Base-by-base conservation (phyloP, 164 flowering plant genomes). In the Echeveria elegans region DNA sequence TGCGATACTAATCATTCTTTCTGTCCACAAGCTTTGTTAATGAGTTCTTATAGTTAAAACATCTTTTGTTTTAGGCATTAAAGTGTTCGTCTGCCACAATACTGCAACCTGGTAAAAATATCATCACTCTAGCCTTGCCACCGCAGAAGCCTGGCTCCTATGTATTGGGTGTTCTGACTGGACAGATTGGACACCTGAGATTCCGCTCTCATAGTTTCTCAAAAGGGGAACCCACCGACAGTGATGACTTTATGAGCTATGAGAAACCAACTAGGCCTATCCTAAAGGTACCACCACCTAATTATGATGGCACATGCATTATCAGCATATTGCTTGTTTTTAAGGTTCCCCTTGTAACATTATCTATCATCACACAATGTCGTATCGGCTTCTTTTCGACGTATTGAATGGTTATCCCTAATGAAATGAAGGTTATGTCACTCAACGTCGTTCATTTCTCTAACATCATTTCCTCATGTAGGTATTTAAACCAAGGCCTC, bases 181-280 rank as follows among this genome's bases (percentile, higher is more conserved):
- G 99, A 50, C 96, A 84, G 73, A 89, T 94, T 82, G 97, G 99
- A 65, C 84, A 82, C 48, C 77, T 94, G 74, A 82, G 85, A 68
- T 91, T 94, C 76, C 79, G 99, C 72, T 94, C 99, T 67, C 99
- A 94, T 85, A 86, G 94, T 78, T 94, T 83, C 77, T 88, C 99
- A 64, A 91, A 87, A 80, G 96, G 88, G 61, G 97, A 85, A 1
- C 96, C 96, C 38, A 89, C 87, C 65, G 99, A 94, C 63, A 88
- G 77, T 81, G 99, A 94, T 75, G 99, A 94, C 81, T 87, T 91
- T 77, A 91, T 94, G 96, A 89, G 88, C 77, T 88, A 88, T 74
- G 99, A 94, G 79, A 94, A 91, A 73, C 99, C 99, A 67, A 78
- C 90, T 32, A 82, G 87, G 71, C 93, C 97, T 64, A 89, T 94